Conservation (phyloP, 2,329 filamentous ascomycete species). For the Aspergillus sp. region DNA sequence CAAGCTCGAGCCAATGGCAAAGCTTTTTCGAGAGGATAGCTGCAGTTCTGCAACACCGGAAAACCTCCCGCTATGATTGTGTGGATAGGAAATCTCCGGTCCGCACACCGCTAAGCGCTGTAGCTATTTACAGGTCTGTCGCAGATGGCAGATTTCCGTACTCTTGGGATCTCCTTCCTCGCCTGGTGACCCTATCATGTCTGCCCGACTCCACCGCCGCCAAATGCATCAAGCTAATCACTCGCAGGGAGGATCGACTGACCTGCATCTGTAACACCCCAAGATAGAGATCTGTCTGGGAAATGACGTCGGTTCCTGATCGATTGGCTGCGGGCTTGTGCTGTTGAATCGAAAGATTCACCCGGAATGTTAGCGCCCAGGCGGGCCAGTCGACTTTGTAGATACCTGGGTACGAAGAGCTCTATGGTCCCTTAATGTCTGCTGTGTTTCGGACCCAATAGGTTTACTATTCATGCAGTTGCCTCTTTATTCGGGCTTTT, state of each 20-base stretch:
- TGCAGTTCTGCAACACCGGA: slow-evolving; percentile 11
- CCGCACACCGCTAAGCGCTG: slow-evolving; percentile 14
- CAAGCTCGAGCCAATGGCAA: slow-evolving; percentile 3
- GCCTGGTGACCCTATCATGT: slow-evolving; percentile 9
- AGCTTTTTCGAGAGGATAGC: not conserved
- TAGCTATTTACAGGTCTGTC: slow-evolving; percentile 17
- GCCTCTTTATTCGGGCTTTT: not conserved
- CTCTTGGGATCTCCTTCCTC: not conserved
- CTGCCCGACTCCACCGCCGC: slow-evolving; percentile 1
- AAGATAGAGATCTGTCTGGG: slow-evolving; percentile 3
- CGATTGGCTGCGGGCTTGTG: slow-evolving; percentile 15
- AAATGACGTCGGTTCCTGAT: not conserved
- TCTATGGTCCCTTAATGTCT: not conserved
- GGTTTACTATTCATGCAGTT: too few species aligned
- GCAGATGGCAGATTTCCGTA: slow-evolving; percentile 1
- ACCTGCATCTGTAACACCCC: slow-evolving; percentile 7
- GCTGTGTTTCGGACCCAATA: not conserved
- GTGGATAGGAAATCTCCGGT: not conserved
- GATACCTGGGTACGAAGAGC: not conserved
- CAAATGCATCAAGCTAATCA: slow-evolving; percentile 4
- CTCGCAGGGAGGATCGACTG: not conserved
- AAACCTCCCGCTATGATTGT: not conserved
- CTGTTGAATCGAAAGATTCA: not conserved
- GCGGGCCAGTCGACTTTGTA: slow-evolving; percentile 8
- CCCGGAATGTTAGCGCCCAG: slow-evolving; percentile 8